phyloP scores from a whole-genome alignment of 768 basidiomycete species.

The Termitomyces sp. region DNA sequence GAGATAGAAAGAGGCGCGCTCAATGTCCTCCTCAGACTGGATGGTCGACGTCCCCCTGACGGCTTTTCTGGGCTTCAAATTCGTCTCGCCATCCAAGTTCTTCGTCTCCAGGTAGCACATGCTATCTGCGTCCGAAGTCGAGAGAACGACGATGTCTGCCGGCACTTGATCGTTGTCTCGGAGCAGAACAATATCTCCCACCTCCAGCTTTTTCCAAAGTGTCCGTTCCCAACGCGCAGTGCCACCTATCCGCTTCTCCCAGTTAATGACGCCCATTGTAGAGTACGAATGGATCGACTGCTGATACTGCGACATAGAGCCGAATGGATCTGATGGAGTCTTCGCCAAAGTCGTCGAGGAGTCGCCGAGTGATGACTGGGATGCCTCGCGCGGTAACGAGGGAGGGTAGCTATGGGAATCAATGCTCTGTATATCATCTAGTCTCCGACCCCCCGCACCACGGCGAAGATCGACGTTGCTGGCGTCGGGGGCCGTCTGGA shows the following conservation, averaged over 20 bases:
- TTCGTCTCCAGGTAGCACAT: slow-evolving; percentile 97
- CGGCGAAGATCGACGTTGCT: slow-evolving; percentile 39
- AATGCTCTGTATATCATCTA: slow-evolving; percentile 69
- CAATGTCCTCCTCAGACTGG: slow-evolving; percentile 83
- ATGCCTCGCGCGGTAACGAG: slow-evolving; percentile 26
- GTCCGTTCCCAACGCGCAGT: slow-evolving; percentile 91
- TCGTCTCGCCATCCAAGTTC: slow-evolving; percentile 97
- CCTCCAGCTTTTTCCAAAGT: slow-evolving; percentile 97
- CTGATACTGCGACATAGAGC: slow-evolving; percentile 48
- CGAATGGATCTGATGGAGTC: slow-evolving; percentile 28
- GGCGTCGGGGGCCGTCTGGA: slow-evolving; percentile 30
- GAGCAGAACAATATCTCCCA: slow-evolving; percentile 91
- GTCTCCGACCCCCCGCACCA: slow-evolving; percentile 45
- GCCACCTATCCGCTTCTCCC: slow-evolving; percentile 61
- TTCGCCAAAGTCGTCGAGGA: slow-evolving; percentile 26
- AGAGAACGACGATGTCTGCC: slow-evolving; percentile 90
- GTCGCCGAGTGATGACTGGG: slow-evolving; percentile 36
- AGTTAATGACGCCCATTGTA: slow-evolving; percentile 78
- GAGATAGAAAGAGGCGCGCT: slow-evolving; percentile 80
- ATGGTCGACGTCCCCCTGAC: slow-evolving; percentile 74
- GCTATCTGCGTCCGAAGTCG: slow-evolving; percentile 88
- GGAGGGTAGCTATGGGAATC: slow-evolving; percentile 69
- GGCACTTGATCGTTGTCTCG: slow-evolving; percentile 95
- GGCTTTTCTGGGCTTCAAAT: slow-evolving; percentile 83
- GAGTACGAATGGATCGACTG: slow-evolving; percentile 55